Percentiles rank a stretch among this genome's conserved stretches.
Conservation (phyloP, 177 flowering plant genomes). For the Vitis hybrid region DNA sequence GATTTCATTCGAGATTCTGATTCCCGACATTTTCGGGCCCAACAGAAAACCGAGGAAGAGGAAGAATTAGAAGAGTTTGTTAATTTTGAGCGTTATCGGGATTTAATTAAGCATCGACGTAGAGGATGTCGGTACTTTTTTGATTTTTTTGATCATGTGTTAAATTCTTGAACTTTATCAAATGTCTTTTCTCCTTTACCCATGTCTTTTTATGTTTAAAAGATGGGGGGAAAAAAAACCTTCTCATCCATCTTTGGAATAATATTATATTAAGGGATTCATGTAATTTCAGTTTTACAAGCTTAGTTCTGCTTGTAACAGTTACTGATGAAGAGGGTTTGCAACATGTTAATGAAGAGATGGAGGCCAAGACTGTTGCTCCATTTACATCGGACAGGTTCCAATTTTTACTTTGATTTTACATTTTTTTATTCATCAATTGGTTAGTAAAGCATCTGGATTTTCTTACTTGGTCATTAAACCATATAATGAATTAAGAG, state of each 20-base stretch:
- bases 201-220: neutral
- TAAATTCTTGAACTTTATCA: slow-evolving; percentile 12
- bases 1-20: slow-evolving; percentile 87
- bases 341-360: slow-evolving; percentile 78
- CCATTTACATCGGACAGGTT: slow-evolving; percentile 68
- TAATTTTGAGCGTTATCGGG: slow-evolving; percentile 99
- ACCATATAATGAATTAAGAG: neutral
- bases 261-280: slow-evolving; percentile 6
- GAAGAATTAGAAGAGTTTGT: slow-evolving; percentile 99
- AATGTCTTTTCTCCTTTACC: slow-evolving; percentile 4
- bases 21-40: slow-evolving; percentile 47
- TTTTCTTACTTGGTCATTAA: neutral
- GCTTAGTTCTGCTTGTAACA: slow-evolving; percentile 40
- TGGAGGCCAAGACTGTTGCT: slow-evolving; percentile 70
- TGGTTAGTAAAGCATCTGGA: no score
- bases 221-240: slow-evolving; percentile 5
- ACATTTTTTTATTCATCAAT: neutral
- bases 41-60: slow-evolving; percentile 84
- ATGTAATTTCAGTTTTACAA: slow-evolving; percentile 24
- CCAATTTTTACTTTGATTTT: neutral
- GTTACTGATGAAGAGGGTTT: slow-evolving; percentile 96
- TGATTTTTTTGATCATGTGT: slow-evolving; percentile 25
- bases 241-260: slow-evolving; percentile 1
- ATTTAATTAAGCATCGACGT: slow-evolving; percentile 99
- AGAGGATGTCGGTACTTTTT: slow-evolving; percentile 99